Evolutionary conservation across 1,284 basidiomycete genomes (phyloP).

Genomic region (Schizophyllum amplum): DNA sequence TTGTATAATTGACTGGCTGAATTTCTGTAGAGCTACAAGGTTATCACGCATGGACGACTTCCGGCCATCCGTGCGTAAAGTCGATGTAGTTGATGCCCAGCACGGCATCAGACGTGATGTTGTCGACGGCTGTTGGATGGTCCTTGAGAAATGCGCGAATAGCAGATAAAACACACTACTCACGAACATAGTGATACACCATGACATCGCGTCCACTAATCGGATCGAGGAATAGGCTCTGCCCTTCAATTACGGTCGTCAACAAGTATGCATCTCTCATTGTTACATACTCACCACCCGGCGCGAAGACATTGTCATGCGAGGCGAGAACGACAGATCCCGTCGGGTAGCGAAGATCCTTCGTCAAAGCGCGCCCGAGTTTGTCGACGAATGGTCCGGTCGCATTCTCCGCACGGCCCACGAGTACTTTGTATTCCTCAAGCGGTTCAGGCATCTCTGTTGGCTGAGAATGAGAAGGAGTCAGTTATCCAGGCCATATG

Average conservation of each 20-base stretch:
- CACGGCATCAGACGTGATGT: background rate
- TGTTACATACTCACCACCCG: too few relatives aligned
- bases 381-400: constrained; percentile 23
- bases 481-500: background rate
- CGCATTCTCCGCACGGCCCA: constrained; percentile 20
- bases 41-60: background rate
- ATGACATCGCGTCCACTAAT: constrained; percentile 14
- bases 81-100: constrained; percentile 16
- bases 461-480: background rate
- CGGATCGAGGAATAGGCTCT: constrained; percentile 14
- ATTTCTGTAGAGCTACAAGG: too few relatives aligned
- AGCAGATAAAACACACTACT: background rate
- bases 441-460: background rate
- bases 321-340: constrained; percentile 25
- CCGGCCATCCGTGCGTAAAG: constrained; percentile 15
- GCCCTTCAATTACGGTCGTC: too few relatives aligned
- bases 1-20: too few relatives aligned
- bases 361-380: constrained; percentile 14
- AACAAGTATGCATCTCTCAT: too few relatives aligned
- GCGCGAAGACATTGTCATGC: constrained; percentile 26
- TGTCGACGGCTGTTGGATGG: background rate
- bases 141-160: background rate
- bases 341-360: constrained; percentile 11
- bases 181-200: constrained; percentile 16
- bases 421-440: constrained; percentile 18